Evolutionary conservation across 139 green algal genomes (phyloP).

Genomic region (Pseudopediastrum boryanum): DNA sequence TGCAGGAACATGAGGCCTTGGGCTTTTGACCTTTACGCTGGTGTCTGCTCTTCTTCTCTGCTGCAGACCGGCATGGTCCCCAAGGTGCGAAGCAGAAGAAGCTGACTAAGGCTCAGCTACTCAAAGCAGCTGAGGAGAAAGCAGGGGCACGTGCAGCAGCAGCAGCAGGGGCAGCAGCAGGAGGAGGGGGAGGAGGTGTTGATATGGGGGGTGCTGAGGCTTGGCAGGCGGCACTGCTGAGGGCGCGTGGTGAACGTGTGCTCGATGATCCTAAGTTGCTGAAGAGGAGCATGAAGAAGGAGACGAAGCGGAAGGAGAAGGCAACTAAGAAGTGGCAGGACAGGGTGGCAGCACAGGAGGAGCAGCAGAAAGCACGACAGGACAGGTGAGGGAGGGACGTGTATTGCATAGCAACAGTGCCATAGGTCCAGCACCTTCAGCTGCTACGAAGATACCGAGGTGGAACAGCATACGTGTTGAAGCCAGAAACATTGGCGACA

Average conservation of each 20-base stretch:
- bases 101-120: conserved; percentile 63
- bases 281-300: conserved; percentile 71
- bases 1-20: no score
- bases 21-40: no score
- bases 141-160: conserved; percentile 10
- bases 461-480: no score
- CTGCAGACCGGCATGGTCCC: background rate
- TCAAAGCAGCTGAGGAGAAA: conserved; percentile 49
- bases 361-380: conserved; percentile 68
- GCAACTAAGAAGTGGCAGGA: conserved; percentile 73
- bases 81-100: conserved; percentile 43
- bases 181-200: no score
- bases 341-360: conserved; percentile 54
- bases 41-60: background rate
- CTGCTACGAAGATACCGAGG: no score
- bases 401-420: no score
- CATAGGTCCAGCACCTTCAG: no score
- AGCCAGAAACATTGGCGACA: no score
- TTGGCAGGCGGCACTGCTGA: conserved; percentile 70
- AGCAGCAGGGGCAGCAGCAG: no score
- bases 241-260: conserved; percentile 80
- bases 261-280: conserved; percentile 91
- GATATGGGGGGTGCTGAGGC: no score
- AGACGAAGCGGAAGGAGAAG: conserved; percentile 75
- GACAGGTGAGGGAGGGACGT: conserved; percentile 58